Percentiles rank a stretch among this genome's conserved stretches.
Conservation (phyloP, 805 yeast genomes). For the Ogataea degrootiae region DNA sequence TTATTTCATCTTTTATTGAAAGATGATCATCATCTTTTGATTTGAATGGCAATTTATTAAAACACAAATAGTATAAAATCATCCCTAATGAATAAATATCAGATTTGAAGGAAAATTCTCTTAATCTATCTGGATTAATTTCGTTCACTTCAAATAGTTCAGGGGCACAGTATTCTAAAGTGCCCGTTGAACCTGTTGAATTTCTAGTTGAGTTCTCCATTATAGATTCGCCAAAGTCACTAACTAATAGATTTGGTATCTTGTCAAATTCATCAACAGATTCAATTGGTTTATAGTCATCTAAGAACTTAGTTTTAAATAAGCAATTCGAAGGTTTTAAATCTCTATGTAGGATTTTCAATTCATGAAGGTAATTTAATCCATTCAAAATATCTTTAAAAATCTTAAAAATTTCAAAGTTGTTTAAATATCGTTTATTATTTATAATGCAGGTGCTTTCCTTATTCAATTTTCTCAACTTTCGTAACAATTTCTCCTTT, state of each 20-base stretch:
- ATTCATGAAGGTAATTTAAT: slow-evolving; percentile 62
- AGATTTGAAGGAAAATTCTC: slow-evolving; percentile 63
- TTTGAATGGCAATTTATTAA: slow-evolving; percentile 62
- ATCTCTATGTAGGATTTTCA: slow-evolving; percentile 82
- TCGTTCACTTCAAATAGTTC: slow-evolving; percentile 47
- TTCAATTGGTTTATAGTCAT: slow-evolving; percentile 19
- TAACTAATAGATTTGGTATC: slow-evolving; percentile 70
- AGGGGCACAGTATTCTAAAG: slow-evolving; percentile 85
- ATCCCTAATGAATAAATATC: slow-evolving; percentile 83
- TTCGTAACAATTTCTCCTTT: slow-evolving; percentile 32
- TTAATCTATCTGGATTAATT: slow-evolving; percentile 30
- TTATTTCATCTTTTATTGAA: slow-evolving; percentile 23
- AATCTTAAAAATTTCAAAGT: slow-evolving; percentile 62
- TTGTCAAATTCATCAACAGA: slow-evolving; percentile 19
- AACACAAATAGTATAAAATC: slow-evolving; percentile 72
- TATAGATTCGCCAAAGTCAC: slow-evolving; percentile 89
- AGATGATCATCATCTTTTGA: slow-evolving; percentile 16
- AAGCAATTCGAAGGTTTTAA: slow-evolving; percentile 86
- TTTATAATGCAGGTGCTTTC: not conserved
- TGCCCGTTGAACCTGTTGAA: slow-evolving; percentile 84
- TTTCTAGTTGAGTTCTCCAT: slow-evolving; percentile 58
- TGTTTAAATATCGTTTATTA: slow-evolving; percentile 33
- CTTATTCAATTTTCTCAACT: slow-evolving; percentile 13
- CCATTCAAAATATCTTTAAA: slow-evolving; percentile 68
- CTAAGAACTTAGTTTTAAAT: slow-evolving; percentile 36